Conservation (phyloP, 2,329 filamentous ascomycete genomes). For the Aspergillus fructus region DNA sequence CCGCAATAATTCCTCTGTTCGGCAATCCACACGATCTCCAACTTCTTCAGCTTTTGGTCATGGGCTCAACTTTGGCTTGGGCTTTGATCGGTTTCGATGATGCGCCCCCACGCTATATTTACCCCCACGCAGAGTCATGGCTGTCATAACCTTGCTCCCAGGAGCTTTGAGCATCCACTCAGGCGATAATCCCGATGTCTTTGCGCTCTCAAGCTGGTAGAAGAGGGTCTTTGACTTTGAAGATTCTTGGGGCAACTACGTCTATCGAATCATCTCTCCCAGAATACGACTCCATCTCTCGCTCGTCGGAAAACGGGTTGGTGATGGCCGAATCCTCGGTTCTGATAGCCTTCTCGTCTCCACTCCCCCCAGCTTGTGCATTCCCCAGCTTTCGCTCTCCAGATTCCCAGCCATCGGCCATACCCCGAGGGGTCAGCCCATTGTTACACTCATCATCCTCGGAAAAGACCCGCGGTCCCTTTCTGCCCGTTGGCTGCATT, state of each 20-base stretch:
- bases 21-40: background rate
- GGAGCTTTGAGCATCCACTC: background rate
- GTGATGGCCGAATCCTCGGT: background rate
- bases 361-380: background rate
- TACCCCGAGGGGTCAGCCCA: constrained; percentile 24
- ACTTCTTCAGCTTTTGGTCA: background rate
- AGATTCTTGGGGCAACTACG: background rate
- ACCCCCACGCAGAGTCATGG: background rate
- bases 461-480: constrained; percentile 6
- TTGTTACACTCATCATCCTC: constrained; percentile 10
- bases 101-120: background rate
- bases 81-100: background rate
- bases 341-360: background rate
- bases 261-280: background rate
- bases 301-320: background rate
- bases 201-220: background rate
- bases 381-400: constrained; percentile 7
- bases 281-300: background rate
- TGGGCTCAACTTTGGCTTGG: background rate
- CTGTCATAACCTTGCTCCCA: background rate
- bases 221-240: background rate
- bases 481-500: background rate
- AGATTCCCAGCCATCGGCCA: constrained; percentile 21
- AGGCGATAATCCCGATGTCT: background rate
- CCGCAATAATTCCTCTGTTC: background rate